These are phyloP conservation scores for Metschnikowia continentalis DNA, from an alignment of 805 yeast species.

Conservation along the genomic window DNA sequence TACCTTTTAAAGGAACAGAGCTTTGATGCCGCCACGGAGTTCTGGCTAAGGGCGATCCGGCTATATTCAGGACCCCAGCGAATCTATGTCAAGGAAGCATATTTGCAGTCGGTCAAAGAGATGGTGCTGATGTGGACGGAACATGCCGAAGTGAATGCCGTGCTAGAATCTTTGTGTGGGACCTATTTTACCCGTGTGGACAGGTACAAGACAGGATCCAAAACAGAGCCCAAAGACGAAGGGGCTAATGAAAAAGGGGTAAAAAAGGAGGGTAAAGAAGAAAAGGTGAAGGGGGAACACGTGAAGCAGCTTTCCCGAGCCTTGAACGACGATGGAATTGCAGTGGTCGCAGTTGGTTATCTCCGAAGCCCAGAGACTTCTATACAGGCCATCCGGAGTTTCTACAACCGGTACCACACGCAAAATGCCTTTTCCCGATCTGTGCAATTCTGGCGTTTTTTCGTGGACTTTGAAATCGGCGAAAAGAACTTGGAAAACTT, in stretches of 20 bases:
- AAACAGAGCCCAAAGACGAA: neutral
- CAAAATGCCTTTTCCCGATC: slow-evolving; percentile 36
- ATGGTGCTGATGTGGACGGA: slow-evolving; percentile 13
- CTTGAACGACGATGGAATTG: slow-evolving; percentile 40
- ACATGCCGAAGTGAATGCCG: slow-evolving; percentile 16
- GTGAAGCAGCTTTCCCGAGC: slow-evolving; percentile 21
- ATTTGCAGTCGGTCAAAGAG: slow-evolving; percentile 10
- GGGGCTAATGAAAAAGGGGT: neutral
- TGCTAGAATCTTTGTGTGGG: slow-evolving; percentile 9
- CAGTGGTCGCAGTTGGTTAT: slow-evolving; percentile 25
- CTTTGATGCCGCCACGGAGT: slow-evolving; percentile 24
- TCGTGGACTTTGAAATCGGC: slow-evolving; percentile 47
- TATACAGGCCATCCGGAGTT: slow-evolving; percentile 15
- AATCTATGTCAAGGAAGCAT: slow-evolving; percentile 18
- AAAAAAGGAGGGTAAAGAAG: neutral
- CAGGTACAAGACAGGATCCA: slow-evolving; percentile 11
- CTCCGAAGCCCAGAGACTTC: slow-evolving; percentile 27
- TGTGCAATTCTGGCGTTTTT: slow-evolving; percentile 53
- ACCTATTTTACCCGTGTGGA: slow-evolving; percentile 19
- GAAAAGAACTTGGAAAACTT: slow-evolving; percentile 44
- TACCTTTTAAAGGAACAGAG: slow-evolving; percentile 20
- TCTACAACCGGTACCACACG: slow-evolving; percentile 26
- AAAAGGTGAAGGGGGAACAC: neutral
- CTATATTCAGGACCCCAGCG: slow-evolving; percentile 20
- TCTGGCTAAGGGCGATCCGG: slow-evolving; percentile 23